A percentile compares a stretch with the other conserved stretches of the same genome.
Conservation (phyloP, 257 asterid genomes). For the Lycium barbarum region DNA sequence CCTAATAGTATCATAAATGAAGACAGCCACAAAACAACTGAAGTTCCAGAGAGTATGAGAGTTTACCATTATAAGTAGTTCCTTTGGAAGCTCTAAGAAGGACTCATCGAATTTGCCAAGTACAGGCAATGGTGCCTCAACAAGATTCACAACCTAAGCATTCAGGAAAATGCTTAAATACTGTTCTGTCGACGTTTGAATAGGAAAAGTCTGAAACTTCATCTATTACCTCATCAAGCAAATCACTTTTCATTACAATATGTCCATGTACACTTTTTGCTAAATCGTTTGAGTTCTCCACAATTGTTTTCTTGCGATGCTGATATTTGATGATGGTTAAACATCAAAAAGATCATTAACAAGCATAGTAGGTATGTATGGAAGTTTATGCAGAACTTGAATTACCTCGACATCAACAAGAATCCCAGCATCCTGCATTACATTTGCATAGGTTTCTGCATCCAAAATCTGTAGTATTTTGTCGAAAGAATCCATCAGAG, state of each 20-base stretch:
- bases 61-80: slow-evolving; percentile 79
- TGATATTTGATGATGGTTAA: slow-evolving; percentile 40
- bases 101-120: slow-evolving; percentile 80
- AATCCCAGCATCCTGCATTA: slow-evolving; percentile 76
- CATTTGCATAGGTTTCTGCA: slow-evolving; percentile 75
- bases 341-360: neutral
- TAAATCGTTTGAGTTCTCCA: slow-evolving; percentile 64
- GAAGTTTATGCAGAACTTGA: slow-evolving; percentile 9
- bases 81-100: slow-evolving; percentile 93
- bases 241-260: slow-evolving; percentile 62
- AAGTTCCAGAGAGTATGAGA: neutral
- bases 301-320: slow-evolving; percentile 78
- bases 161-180: slow-evolving; percentile 34
- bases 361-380: neutral
- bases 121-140: slow-evolving; percentile 89
- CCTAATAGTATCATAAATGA: slow-evolving; percentile 7
- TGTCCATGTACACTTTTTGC: slow-evolving; percentile 73
- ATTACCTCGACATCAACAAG: slow-evolving; percentile 72
- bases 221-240: slow-evolving; percentile 77
- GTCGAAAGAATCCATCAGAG: slow-evolving; percentile 1
- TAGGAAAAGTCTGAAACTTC: slow-evolving; percentile 16
- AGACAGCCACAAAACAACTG: neutral
- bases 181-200: slow-evolving; percentile 30
- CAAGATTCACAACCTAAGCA: slow-evolving; percentile 89
- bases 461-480: slow-evolving; percentile 56